Conservation (phyloP, 2,329 filamentous ascomycete species). For the Penicillium polonicum region DNA sequence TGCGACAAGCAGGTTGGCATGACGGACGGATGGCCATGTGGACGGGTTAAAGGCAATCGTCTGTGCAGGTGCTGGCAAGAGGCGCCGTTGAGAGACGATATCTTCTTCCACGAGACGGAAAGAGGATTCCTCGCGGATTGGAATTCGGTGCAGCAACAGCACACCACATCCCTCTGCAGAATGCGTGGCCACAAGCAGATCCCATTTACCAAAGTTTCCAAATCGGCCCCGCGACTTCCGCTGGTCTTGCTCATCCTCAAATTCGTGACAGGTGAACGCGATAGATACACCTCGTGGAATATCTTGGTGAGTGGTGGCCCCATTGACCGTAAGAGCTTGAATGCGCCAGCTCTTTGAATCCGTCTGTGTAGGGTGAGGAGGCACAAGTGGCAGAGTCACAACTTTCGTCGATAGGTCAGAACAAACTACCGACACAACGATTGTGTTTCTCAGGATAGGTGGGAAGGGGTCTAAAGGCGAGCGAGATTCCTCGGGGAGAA, state of each 20-base stretch:
- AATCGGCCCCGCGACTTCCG: conserved; percentile 32
- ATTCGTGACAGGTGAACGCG: conserved; percentile 51
- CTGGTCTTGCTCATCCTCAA: conserved; percentile 30
- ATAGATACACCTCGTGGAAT: conserved; percentile 53
- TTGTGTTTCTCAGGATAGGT: conserved; percentile 48
- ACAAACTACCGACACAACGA: conserved; percentile 57
- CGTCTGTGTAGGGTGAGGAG: conserved; percentile 48
- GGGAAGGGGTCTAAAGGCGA: conserved; percentile 47
- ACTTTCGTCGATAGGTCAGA: conserved; percentile 57
- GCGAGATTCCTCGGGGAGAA: conserved; percentile 45
- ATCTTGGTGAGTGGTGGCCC: conserved; percentile 50
- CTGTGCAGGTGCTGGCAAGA: conserved; percentile 51
- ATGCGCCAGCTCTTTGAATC: conserved; percentile 42
- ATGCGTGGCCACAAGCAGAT: conserved; percentile 48
- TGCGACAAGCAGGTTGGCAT: conserved; percentile 56
- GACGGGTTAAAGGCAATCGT: conserved; percentile 56
- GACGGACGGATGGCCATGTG: conserved; percentile 52
- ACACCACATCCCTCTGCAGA: conserved; percentile 47
- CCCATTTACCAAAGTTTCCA: conserved; percentile 36
- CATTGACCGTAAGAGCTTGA: conserved; percentile 49
- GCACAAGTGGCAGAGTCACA: conserved; percentile 54
- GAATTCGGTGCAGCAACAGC: conserved; percentile 47
- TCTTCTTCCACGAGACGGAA: conserved; percentile 37
- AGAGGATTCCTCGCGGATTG: conserved; percentile 30
- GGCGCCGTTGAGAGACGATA: conserved; percentile 47